Conservation (phyloP, 805 yeast species). For the Ogataea zsoltii region DNA sequence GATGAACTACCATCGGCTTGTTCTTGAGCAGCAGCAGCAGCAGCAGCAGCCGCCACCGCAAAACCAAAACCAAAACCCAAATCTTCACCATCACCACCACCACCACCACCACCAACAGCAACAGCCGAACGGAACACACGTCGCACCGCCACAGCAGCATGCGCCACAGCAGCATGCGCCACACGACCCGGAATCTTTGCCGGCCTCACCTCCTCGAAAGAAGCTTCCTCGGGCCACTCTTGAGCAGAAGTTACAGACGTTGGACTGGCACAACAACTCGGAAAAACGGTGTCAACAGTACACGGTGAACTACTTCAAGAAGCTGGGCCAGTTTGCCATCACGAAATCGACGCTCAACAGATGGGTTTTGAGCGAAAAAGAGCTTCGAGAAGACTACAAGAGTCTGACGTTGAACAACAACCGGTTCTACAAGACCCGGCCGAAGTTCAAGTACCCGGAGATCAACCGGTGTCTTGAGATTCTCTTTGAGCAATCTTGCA, state of each 20-base stretch:
- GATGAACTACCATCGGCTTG: constrained; percentile 7
- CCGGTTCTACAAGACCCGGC: constrained; percentile 33
- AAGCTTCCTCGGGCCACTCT: constrained; percentile 38
- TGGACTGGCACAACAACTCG: constrained; percentile 37
- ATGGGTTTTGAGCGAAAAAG: constrained; percentile 38
- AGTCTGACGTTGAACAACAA: constrained; percentile 29
- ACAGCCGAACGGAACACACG: no score
- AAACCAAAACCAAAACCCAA: no score
- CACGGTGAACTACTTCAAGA: constrained; percentile 37
- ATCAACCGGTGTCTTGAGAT: constrained; percentile 38
- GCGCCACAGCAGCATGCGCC: constrained; percentile 5
- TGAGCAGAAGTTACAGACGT: constrained; percentile 37
- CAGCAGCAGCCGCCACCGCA: constrained; percentile 2
- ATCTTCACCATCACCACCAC: no score
- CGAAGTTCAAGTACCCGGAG: constrained; percentile 34
- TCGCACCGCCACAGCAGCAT: no score
- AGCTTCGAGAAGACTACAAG: constrained; percentile 32
- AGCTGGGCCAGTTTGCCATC: constrained; percentile 34
- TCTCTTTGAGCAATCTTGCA: constrained; percentile 38
- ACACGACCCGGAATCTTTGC: constrained; percentile 1
- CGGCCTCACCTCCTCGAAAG: no score
- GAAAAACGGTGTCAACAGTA: constrained; percentile 36
- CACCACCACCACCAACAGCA: no score
- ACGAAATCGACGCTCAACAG: constrained; percentile 41
- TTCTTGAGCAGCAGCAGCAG: constrained; percentile 4